Evolutionary conservation across 352 stramenopile species (phyloP).

Genomic region (Pythium dissotocum): DNA sequence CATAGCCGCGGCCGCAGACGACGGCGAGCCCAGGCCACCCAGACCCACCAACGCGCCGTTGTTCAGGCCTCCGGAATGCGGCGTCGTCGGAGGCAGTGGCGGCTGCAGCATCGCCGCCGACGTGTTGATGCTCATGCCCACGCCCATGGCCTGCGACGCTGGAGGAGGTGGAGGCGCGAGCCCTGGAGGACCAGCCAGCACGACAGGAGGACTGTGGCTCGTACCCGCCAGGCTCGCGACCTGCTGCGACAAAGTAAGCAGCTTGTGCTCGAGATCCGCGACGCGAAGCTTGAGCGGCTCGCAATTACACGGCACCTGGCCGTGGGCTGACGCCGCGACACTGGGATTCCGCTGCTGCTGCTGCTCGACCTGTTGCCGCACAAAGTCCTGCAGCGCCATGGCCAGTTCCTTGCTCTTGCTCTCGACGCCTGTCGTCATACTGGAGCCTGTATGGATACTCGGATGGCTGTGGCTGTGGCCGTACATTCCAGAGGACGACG

Average conservation of each 20-base stretch:
- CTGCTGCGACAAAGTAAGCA: conserved; percentile 52
- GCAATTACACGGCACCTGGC: conserved; percentile 38
- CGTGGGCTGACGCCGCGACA: background rate
- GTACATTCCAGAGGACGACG: background rate
- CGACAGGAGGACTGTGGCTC: background rate
- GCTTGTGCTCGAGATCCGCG: conserved; percentile 49
- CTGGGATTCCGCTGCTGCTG: conserved; percentile 13
- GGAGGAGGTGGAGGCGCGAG: too few relatives aligned
- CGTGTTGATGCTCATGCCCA: too few relatives aligned
- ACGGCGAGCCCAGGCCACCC: conserved; percentile 3
- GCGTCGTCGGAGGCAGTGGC: conserved; percentile 18
- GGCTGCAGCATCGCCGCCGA: conserved; percentile 22
- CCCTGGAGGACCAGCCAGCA: conserved; percentile 4
- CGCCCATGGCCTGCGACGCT: too few relatives aligned
- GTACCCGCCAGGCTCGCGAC: conserved; percentile 19
- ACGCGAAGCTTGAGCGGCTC: conserved; percentile 45
- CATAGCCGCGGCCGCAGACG: conserved; percentile 12
- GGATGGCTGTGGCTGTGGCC: background rate
- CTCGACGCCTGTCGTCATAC: conserved; percentile 31
- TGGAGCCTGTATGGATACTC: background rate
- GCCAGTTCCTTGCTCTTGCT: conserved; percentile 62
- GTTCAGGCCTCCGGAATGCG: background rate
- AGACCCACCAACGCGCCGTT: background rate
- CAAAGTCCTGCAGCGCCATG: conserved; percentile 55
- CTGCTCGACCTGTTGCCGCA: conserved; percentile 41